Base-by-base conservation (phyloP, 106 monocot genomes). In the Xerophyta viscosa region DNA sequence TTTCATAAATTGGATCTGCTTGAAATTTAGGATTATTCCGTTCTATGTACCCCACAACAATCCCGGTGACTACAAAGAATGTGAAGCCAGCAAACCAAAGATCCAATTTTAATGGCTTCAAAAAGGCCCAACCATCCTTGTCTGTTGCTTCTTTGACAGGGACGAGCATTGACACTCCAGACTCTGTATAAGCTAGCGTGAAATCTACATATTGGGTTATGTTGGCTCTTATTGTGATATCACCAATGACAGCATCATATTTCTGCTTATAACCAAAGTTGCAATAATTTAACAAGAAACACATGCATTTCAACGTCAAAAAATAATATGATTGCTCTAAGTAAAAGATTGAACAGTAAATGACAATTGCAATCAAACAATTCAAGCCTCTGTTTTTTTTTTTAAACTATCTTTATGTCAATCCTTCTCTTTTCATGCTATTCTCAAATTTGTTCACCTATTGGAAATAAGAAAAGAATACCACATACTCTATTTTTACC, bases 151-250 rank as follows among this genome's bases (percentile, higher is more conserved):
- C 67, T 50, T 53, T 75, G 37, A 84, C 31, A 5, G 84, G 84
- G 4, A 79, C 84, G 19, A 79, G 63, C 84, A 84, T 79, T 0
- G 57, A 51, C 37, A 75, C 71, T 24, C 84, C 84, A 3, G 79
- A 63, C 25, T 75, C 84, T 6, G 75, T 71, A 54, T 50, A 84
- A 4, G 84, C 79, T 39, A 71, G 28, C 0, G 75, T 75, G 60
- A 79, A 84, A 57, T 84, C 84, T 4, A 71, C 79, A 27, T 75
- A 84, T 29, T 43, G 24, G 0, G 84, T 75, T 19, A 78, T 70
- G 31, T 84, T 79, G 20, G 75, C 75, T 19, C 63, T 61, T 47
- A 84, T 79, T 6, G 84, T 79, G 24, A 71, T 29, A 48, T 84
- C 84, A 11, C 79, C 84, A 26, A 82, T 77, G 13, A 73, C 73